phyloP scores from a whole-genome alignment of 306 rosid species.

The Acacia crassicarpa region DNA sequence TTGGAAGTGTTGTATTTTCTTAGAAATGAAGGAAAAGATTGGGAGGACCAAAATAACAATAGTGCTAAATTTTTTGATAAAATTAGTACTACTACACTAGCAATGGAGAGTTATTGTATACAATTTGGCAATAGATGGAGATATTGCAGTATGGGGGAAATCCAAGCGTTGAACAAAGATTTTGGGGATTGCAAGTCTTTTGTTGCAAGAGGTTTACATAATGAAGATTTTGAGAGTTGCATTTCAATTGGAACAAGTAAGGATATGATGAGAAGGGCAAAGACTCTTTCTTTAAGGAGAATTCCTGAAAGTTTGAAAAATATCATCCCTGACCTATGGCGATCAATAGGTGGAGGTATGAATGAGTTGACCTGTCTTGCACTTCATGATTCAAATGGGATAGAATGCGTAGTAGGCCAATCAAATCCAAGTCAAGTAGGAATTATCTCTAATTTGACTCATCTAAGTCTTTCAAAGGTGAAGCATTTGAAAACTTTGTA shows the following conservation, averaged over 20 bases:
- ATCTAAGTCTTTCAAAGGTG: background rate
- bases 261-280: background rate
- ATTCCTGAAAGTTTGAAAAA: background rate
- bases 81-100: background rate
- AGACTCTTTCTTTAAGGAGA: background rate
- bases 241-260: background rate
- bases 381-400: background rate
- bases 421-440: background rate
- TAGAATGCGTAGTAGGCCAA: background rate
- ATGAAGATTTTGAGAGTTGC: background rate
- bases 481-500: background rate
- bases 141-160: too few relatives aligned
- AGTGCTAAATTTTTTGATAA: background rate
- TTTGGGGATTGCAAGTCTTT: too few relatives aligned
- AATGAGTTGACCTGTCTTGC: background rate
- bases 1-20: background rate
- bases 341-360: background rate
- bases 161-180: too few relatives aligned
- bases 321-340: background rate
- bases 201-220: background rate
- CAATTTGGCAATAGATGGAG: background rate
- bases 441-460: background rate
- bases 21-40: background rate
- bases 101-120: background rate
- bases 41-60: background rate